Evolutionary conservation across 2,329 filamentous ascomycete genomes (phyloP), one percentile per base, ranked within the genome.

Genomic region (Beauveria australis): DNA sequence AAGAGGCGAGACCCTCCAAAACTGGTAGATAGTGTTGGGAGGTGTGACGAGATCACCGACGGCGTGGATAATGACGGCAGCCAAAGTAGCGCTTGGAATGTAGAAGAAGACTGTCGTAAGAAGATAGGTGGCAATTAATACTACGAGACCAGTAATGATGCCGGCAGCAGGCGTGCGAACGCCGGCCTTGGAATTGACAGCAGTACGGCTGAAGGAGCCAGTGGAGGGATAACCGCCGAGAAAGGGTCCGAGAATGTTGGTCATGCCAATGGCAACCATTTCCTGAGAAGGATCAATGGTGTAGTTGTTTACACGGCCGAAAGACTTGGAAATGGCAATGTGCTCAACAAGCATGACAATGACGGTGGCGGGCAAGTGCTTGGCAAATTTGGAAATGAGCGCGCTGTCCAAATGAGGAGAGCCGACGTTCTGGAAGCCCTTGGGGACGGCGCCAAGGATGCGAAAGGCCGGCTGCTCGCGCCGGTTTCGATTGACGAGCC

Each of bases 161-260:
- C 91, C 91, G 40, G 89, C 91, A 60, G 95, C 85, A 1, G 91
- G 92, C 5, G 91, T 96, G 47, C 91, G 86, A 1, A 95, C 91
- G 70, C 91, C 91, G 58, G 91, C 90, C 76, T 96, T 96, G n/a
- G 91, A 90, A 74, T 95, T 95, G 78, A 96, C 95, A 55, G 91
- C 92, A 24, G 91, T 96, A 63, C 91, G 85, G 8, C 89, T 93
- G 79, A 96, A 96, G 2, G 91, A 95, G 6, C 91, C 92, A 12
- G 91, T 96, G 0, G 90, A 89, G 4, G 91, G 90, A 67, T 95
- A 96, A 2, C 80, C 91, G 56, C 91, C 89, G 1, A 93, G 77
- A 77, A 94, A 93, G 10, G 89, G 87, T 19, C 86, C 88, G 10
- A 92, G 79, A 40, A 92, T 74, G 70, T 92, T 92, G 43, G 82